These are phyloP conservation scores for Suhomyces anneliseae DNA, from an alignment of 1,139 yeast species.

Conservation along the genomic window DNA sequence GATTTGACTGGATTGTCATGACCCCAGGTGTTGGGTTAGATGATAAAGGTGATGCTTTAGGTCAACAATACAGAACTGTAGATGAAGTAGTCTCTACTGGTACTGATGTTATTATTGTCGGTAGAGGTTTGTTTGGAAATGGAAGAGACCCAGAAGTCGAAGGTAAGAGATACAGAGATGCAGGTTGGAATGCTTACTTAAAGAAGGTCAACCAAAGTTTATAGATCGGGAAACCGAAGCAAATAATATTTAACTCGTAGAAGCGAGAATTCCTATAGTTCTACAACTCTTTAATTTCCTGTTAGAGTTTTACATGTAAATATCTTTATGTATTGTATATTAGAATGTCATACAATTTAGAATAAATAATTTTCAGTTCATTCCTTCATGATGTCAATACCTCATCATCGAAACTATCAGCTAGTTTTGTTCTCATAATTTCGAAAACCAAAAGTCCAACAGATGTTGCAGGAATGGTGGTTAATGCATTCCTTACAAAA, in stretches of 20 bases:
- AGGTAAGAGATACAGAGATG: slow-evolving; percentile 83
- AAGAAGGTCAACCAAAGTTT: slow-evolving; percentile 30
- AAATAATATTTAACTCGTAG: too few relatives aligned
- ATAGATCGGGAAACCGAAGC: neutral
- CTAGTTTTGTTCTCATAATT: slow-evolving; percentile 60
- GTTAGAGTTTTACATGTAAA: too few relatives aligned
- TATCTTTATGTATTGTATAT: too few relatives aligned
- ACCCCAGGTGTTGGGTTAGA: slow-evolving; percentile 99
- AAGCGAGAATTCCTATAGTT: too few relatives aligned
- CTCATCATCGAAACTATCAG: slow-evolving; percentile 31
- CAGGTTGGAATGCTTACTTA: slow-evolving; percentile 91
- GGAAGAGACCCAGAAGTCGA: slow-evolving; percentile 89
- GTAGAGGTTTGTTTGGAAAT: slow-evolving; percentile 94
- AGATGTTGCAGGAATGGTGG: slow-evolving; percentile 85
- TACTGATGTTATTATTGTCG: slow-evolving; percentile 92
- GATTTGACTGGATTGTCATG: slow-evolving; percentile 92
- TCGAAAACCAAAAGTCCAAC: slow-evolving; percentile 84
- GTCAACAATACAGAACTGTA: slow-evolving; percentile 96
- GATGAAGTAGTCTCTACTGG: slow-evolving; percentile 80
- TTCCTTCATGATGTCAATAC: slow-evolving; percentile 1
- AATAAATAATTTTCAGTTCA: too few relatives aligned
- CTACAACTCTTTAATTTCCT: too few relatives aligned
- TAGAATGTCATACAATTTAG: too few relatives aligned
- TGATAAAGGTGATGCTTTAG: slow-evolving; percentile 94
- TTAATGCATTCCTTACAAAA: slow-evolving; percentile 65